These are phyloP conservation scores for Cicer arietinum DNA, from an alignment of 306 rosid species.

Conservation along the genomic window DNA sequence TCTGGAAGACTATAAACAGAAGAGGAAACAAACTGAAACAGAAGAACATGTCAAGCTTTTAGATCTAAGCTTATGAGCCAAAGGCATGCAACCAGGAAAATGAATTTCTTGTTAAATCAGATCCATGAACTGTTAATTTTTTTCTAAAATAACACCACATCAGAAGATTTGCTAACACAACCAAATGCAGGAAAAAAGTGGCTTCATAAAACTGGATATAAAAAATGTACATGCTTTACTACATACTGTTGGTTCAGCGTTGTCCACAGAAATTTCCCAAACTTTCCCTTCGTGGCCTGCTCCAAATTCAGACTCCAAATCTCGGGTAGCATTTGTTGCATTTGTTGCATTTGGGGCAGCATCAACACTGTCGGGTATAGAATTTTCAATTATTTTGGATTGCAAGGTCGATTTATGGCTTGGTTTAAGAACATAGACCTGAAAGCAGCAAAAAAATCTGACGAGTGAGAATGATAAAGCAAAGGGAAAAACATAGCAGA, in stretches of 20 bases:
- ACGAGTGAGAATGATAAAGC: constrained; percentile 36
- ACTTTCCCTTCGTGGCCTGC: constrained; percentile 77
- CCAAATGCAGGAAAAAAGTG: constrained; percentile 10
- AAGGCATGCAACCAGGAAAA: constrained; percentile 19
- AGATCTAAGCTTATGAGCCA: constrained; percentile 22
- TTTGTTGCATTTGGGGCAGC: constrained; percentile 70
- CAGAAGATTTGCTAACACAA: neutral
- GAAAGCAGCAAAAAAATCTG: constrained; percentile 44
- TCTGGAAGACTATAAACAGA: constrained; percentile 13
- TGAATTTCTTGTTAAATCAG: constrained; percentile 6
- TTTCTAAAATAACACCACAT: constrained; percentile 22
- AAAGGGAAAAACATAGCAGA: constrained; percentile 30
- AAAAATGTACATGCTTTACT: constrained; percentile 41
- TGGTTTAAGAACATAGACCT: constrained; percentile 90
- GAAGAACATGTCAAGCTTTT: constrained; percentile 30
- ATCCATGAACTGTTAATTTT: constrained; percentile 9
- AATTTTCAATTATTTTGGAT: constrained; percentile 66
- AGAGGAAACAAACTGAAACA: constrained; percentile 39
- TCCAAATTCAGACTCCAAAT: constrained; percentile 75
- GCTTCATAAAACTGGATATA: constrained; percentile 31
- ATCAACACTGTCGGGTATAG: constrained; percentile 71
- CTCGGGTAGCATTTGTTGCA: constrained; percentile 75
- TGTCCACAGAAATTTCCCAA: constrained; percentile 80
- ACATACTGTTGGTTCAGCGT: constrained; percentile 65
- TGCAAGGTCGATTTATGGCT: constrained; percentile 93